Evolutionary conservation across 768 basidiomycete species (phyloP).

Genomic region (Russula ochroleuca): DNA sequence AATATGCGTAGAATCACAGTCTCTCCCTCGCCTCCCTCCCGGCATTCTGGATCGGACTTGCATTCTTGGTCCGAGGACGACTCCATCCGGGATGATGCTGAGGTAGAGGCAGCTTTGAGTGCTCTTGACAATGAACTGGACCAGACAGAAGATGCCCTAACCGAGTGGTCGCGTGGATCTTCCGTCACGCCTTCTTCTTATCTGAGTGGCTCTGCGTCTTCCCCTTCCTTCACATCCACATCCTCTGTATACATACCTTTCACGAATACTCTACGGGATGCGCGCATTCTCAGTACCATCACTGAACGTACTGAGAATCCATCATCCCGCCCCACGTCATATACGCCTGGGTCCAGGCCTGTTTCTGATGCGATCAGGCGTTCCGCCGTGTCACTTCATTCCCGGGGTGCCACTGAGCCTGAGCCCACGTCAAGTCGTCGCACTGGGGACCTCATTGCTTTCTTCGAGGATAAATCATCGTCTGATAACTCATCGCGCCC

Average conservation of each 20-base stretch:
- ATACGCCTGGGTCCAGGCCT: slow-evolving; percentile 34
- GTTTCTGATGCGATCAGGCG: slow-evolving; percentile 42
- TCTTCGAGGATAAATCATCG: slow-evolving; percentile 58
- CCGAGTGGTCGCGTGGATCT: slow-evolving; percentile 53
- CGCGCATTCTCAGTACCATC: slow-evolving; percentile 63
- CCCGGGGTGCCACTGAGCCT: slow-evolving; percentile 57
- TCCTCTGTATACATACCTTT: slow-evolving; percentile 29
- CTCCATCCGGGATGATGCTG: slow-evolving; percentile 43
- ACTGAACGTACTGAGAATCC: slow-evolving; percentile 72
- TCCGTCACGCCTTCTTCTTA: slow-evolving; percentile 37
- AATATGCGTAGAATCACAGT: slow-evolving; percentile 29
- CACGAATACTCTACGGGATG: slow-evolving; percentile 43
- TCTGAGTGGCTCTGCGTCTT: slow-evolving; percentile 33
- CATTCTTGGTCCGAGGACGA: slow-evolving; percentile 50
- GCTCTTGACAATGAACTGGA: slow-evolving; percentile 65
- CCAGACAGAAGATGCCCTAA: slow-evolving; percentile 58
- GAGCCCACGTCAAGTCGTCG: slow-evolving; percentile 46
- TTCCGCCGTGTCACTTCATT: slow-evolving; percentile 43
- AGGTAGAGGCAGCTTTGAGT: slow-evolving; percentile 66
- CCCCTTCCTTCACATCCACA: slow-evolving; percentile 25
- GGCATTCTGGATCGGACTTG: slow-evolving; percentile 22
- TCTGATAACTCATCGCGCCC: slow-evolving; percentile 33
- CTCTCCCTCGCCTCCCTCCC: slow-evolving; percentile 27
- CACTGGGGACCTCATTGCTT: slow-evolving; percentile 66
- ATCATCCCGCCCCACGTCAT: slow-evolving; percentile 52